phyloP scores from a whole-genome alignment of 2,329 filamentous ascomycete genomes.

The Microcyclospora pomicola region DNA sequence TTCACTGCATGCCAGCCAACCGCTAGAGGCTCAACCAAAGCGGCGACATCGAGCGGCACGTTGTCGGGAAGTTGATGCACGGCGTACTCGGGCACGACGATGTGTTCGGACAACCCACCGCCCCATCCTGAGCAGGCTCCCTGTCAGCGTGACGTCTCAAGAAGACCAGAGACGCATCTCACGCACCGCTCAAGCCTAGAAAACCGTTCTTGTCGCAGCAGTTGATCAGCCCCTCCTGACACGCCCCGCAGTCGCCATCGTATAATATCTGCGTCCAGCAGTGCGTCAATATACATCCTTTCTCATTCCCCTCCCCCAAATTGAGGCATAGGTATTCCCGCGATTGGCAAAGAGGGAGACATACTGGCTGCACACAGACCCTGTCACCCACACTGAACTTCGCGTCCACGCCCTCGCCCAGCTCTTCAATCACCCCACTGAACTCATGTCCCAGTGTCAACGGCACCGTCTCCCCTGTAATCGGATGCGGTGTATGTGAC shows the following conservation, averaged over 20 bases:
- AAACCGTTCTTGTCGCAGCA: slow-evolving; percentile 43
- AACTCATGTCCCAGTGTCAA: slow-evolving; percentile 42
- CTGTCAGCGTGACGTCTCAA: neutral
- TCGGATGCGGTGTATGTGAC: slow-evolving; percentile 36
- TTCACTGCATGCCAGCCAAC: slow-evolving; percentile 44
- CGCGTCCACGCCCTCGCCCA: slow-evolving; percentile 36
- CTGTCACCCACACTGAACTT: slow-evolving; percentile 34
- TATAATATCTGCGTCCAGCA: slow-evolving; percentile 37
- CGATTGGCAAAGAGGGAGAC: neutral
- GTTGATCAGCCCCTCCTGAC: slow-evolving; percentile 38
- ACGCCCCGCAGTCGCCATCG: slow-evolving; percentile 38
- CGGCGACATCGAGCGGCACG: slow-evolving; percentile 36
- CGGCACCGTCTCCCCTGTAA: slow-evolving; percentile 39
- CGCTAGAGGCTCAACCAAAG: slow-evolving; percentile 40
- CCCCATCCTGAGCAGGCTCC: slow-evolving; percentile 31
- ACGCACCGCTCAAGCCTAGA: slow-evolving; percentile 34
- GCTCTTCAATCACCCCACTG: slow-evolving; percentile 37
- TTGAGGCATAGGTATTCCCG: no score
- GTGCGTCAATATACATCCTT: neutral
- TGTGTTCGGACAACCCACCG: slow-evolving; percentile 38
- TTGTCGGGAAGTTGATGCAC: slow-evolving; percentile 37
- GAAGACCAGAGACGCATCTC: neutral
- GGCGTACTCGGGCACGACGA: slow-evolving; percentile 35
- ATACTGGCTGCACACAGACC: slow-evolving; percentile 30
- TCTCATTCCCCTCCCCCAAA: no score